A percentile compares a stretch with the other conserved stretches of the same genome.
Evolutionary conservation across 495 filamentous ascomycete genomes (phyloP).

Genomic region (Talaromyces stipitatus): DNA sequence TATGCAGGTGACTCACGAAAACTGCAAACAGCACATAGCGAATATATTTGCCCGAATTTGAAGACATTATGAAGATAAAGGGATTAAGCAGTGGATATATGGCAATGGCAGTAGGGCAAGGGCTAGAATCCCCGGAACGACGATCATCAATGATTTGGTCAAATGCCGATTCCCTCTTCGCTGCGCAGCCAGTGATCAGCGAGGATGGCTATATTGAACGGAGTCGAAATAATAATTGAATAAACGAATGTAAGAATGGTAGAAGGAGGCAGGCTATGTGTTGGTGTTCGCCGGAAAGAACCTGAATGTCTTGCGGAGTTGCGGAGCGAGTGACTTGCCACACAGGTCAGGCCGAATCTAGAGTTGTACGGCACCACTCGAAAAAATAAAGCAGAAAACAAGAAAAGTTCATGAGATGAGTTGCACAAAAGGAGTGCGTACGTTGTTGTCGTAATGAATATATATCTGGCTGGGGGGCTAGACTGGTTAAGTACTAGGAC

Average conservation of each 20-base stretch:
- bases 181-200: not conserved
- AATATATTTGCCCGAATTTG: conserved; percentile 60
- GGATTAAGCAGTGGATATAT: not conserved
- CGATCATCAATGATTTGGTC: not conserved
- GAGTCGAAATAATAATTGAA: not conserved
- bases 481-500: not conserved
- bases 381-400: not conserved
- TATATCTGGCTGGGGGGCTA: not conserved
- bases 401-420: not conserved
- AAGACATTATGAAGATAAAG: conserved; percentile 47
- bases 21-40: conserved; percentile 86
- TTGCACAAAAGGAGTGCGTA: not conserved
- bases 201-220: not conserved
- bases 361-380: not conserved
- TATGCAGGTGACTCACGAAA: conserved; percentile 52
- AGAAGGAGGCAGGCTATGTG: not conserved
- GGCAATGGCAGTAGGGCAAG: not conserved
- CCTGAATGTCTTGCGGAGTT: not conserved
- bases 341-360: too few species aligned
- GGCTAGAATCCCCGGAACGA: not conserved
- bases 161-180: not conserved
- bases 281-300: not conserved
- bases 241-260: not conserved
- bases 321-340: not conserved
- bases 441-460: not conserved